Evolutionary conservation across 108 stramenopile species (phyloP), one percentile per base, ranked within the genome.

Genomic region (Cyclostephanos invisitatus): DNA sequence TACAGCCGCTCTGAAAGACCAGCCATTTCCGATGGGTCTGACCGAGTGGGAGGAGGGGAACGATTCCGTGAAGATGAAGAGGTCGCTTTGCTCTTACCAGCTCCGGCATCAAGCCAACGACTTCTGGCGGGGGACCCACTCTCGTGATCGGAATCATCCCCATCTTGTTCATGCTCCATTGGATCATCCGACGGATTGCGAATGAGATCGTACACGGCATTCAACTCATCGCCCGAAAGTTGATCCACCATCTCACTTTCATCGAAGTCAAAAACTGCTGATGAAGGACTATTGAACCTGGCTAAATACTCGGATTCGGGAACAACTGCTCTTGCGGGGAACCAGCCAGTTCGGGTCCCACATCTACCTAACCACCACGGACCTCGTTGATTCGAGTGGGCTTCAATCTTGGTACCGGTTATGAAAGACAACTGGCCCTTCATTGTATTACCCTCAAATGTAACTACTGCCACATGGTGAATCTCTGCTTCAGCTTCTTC

Each of bases 361-460:
- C 80, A 74, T 70, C 73, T 63, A 12, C 80, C 80, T 17, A 81
- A 66, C 80, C 80, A 81, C 80, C 80, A 81, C 6, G 74, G 68
- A 28, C 80, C 80, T 32, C 73, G 64, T 63, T 81, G 80, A 53
- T 81, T 81, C 15, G 80, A 81, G 57, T 81, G 80, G 17, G 80
- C 80, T 17, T 71, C 69, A 21, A 81, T 53, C 38, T 67, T 67
- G 14, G 69, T 50, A 25, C 80, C 80, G 22, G 73, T 71, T 15
- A 51, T 81, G 64, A 81, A 81, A 1, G 80, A 81, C 35, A 81
- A 54, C 28, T 81, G 80, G 14, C 80, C 80, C 64, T 81, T 81
- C 11, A 56, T 20, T 14, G 37, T 69, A 55, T 75, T 49, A 5
- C 80, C 80, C 42, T 81, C 80, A 54, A 81, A 81, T 46, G 73